Evolutionary conservation across 768 basidiomycete genomes (phyloP).

Genomic region (Chalciporus pseudorubinellus): DNA sequence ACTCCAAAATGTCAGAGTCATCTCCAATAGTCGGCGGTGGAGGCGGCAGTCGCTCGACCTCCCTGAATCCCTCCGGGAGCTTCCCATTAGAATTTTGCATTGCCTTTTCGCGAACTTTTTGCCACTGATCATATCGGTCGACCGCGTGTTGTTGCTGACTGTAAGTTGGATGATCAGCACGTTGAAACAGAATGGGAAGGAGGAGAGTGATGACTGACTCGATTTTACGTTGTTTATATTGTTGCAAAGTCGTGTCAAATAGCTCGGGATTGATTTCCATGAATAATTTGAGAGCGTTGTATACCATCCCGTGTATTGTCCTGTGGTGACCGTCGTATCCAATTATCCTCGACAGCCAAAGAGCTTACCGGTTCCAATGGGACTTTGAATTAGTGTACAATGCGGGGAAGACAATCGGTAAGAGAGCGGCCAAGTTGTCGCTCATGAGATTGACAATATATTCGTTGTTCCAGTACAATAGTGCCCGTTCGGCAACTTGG

Average conservation of each 20-base stretch:
- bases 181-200: background rate
- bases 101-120: constrained; percentile 76
- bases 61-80: constrained; percentile 68
- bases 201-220: constrained; percentile 53
- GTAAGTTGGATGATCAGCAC: constrained; percentile 8
- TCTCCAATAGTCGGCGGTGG: constrained; percentile 75
- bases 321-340: constrained; percentile 40
- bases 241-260: constrained; percentile 90
- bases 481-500: constrained; percentile 96
- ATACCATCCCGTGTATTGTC: constrained; percentile 99
- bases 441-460: constrained; percentile 99
- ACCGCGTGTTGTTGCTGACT: constrained; percentile 90
- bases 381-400: constrained; percentile 94
- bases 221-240: constrained; percentile 85
- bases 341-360: background rate
- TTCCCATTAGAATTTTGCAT: constrained; percentile 66
- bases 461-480: constrained; percentile 99
- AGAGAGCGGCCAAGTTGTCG: constrained; percentile 82
- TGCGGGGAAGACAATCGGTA: constrained; percentile 97
- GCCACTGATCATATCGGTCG: constrained; percentile 86
- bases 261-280: constrained; percentile 99
- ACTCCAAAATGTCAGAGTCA: constrained; percentile 82
- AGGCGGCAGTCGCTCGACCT: constrained; percentile 69
- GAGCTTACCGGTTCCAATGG: constrained; percentile 94
- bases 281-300: constrained; percentile 95